Conservation (phyloP, 495 filamentous ascomycete species). For the Aspergillus hancockii region DNA sequence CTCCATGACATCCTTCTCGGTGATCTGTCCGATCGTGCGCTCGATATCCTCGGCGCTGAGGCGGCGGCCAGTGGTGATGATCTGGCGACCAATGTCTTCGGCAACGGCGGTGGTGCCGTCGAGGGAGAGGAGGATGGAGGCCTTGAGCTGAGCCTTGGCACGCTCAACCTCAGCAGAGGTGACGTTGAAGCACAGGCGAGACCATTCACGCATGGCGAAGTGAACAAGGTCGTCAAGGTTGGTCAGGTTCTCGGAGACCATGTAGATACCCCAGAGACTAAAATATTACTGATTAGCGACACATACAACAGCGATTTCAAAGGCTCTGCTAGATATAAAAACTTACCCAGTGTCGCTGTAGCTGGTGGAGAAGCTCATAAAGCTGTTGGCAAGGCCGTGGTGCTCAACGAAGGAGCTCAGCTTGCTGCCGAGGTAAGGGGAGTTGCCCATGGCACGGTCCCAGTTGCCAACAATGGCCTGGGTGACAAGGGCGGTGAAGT, state of each 20-base stretch:
- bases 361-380: slow-evolving; percentile 99
- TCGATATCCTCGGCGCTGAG: slow-evolving; percentile 93
- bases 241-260: slow-evolving; percentile 86
- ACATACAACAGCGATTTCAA: slow-evolving; percentile 12
- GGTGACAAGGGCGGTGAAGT: slow-evolving; percentile 96
- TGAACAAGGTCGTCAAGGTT: slow-evolving; percentile 92
- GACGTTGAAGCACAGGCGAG: slow-evolving; percentile 83
- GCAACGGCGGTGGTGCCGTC: slow-evolving; percentile 96
- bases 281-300: slow-evolving; percentile 23
- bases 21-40: slow-evolving; percentile 79
- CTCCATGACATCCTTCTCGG: slow-evolving; percentile 94
- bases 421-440: slow-evolving; percentile 94
- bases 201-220: slow-evolving; percentile 98
- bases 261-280: slow-evolving; percentile 99
- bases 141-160: slow-evolving; percentile 98
- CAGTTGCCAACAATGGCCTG: slow-evolving; percentile 99
- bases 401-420: slow-evolving; percentile 90
- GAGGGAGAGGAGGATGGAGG: slow-evolving; percentile 91
- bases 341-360: slow-evolving; percentile 98
- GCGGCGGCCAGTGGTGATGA: slow-evolving; percentile 92
- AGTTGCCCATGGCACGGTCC: slow-evolving; percentile 97
- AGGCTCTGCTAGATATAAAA: not conserved
- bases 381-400: slow-evolving; percentile 94
- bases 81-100: slow-evolving; percentile 97
- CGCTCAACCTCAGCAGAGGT: slow-evolving; percentile 91